Evolutionary conservation across 2,329 filamentous ascomycete species (phyloP).

Genomic region (Ophiostoma pallidulum): DNA sequence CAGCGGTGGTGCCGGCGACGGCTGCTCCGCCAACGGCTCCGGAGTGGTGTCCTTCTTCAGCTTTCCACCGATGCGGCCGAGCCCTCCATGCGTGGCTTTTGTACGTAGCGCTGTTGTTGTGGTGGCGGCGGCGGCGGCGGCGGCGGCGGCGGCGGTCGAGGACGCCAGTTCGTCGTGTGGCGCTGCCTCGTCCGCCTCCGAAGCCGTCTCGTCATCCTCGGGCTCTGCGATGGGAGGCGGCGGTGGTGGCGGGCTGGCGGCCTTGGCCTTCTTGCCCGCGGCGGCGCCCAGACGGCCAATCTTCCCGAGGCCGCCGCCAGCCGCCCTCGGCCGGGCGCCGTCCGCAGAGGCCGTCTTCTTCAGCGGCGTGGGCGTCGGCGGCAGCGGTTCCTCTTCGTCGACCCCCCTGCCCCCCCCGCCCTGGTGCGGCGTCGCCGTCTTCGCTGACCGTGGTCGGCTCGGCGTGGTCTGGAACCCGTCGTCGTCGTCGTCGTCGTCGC

Average conservation of each 20-base stretch:
- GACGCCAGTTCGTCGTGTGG: too few species aligned
- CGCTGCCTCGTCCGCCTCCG: slow-evolving; percentile 28
- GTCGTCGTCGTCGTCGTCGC: slow-evolving; percentile 14
- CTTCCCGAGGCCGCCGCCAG: slow-evolving; percentile 1
- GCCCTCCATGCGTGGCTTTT: slow-evolving; percentile 20
- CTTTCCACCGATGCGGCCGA: slow-evolving; percentile 34
- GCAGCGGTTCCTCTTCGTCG: neutral
- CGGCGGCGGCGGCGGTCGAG: too few species aligned
- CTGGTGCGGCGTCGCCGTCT: too few species aligned
- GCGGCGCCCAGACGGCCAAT: slow-evolving; percentile 11
- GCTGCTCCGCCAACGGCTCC: neutral
- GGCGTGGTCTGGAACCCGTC: slow-evolving; percentile 9
- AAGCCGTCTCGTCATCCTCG: slow-evolving; percentile 30
- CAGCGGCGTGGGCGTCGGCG: too few species aligned
- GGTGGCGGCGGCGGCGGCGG: too few species aligned
- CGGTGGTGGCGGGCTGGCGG: slow-evolving; percentile 38
- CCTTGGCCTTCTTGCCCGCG: slow-evolving; percentile 33
- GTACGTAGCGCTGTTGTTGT: slow-evolving; percentile 16
- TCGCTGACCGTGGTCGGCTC: neutral
- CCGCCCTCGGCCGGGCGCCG: too few species aligned
- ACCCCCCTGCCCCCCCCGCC: neutral
- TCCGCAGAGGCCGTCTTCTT: neutral
- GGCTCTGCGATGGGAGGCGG: slow-evolving; percentile 21
- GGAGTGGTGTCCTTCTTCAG: neutral
- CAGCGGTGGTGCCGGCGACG: too few species aligned